phyloP scores from a whole-genome alignment of 352 stramenopile species.

The Phytophthora pseudosyringae region DNA sequence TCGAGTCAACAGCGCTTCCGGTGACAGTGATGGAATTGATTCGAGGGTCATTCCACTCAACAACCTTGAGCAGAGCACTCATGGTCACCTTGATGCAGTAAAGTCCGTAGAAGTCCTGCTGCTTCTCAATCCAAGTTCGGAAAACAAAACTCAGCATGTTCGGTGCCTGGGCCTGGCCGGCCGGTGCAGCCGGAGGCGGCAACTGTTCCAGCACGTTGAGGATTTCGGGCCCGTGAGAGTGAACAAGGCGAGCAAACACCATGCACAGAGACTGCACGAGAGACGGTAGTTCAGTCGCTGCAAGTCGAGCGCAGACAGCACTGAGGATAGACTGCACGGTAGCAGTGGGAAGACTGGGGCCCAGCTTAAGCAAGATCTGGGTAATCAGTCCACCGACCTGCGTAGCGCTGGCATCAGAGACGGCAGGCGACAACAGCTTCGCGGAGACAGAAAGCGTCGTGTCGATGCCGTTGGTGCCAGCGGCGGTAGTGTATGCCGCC shows the following conservation, averaged over 20 bases:
- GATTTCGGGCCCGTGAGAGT: constrained; percentile 73
- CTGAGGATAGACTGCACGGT: constrained; percentile 82
- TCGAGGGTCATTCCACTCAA: constrained; percentile 77
- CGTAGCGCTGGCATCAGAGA: constrained; percentile 78
- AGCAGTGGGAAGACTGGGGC: constrained; percentile 53
- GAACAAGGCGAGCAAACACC: constrained; percentile 82
- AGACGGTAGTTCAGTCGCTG: constrained; percentile 69
- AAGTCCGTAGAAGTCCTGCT: constrained; percentile 83
- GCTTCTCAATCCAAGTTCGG: constrained; percentile 83
- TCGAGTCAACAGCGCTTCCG: constrained; percentile 52
- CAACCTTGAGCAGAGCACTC: constrained; percentile 73
- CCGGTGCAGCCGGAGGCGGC: constrained; percentile 39
- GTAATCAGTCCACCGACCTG: constrained; percentile 82
- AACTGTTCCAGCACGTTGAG: constrained; percentile 77
- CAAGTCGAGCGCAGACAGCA: constrained; percentile 72
- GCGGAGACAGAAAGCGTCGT: constrained; percentile 73
- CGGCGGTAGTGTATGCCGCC: constrained; percentile 46
- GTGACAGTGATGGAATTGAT: constrained; percentile 71
- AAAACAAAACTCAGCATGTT: constrained; percentile 87
- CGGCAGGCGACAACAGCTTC: constrained; percentile 65
- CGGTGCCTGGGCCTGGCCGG: constrained; percentile 28
- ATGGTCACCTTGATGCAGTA: constrained; percentile 89
- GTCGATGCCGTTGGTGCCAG: constrained; percentile 63
- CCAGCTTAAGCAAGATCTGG: constrained; percentile 79
- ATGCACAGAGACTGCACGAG: constrained; percentile 83